These are phyloP conservation scores for Hyaloscypha bicolor DNA, from an alignment of 495 filamentous ascomycete species.

Conservation along the genomic window DNA sequence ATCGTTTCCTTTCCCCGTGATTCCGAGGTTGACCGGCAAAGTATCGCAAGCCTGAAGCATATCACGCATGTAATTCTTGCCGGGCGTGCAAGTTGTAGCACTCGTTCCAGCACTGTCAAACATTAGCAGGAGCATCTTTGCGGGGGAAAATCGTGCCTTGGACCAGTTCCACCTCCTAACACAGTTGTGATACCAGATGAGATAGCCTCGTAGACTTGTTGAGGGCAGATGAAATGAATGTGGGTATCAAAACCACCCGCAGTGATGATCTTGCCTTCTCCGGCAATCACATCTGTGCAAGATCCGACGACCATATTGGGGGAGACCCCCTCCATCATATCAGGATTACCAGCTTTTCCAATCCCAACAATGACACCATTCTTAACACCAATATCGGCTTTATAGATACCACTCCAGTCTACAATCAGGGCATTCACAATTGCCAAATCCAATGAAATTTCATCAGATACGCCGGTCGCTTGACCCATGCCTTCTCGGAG, in stretches of 20 bases:
- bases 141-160: constrained; percentile 49
- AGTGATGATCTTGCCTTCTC: constrained; percentile 90
- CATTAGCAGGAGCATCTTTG: constrained; percentile 19
- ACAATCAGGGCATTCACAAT: constrained; percentile 93
- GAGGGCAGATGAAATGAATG: constrained; percentile 96
- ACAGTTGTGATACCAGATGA: constrained; percentile 90
- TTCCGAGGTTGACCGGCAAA: constrained; percentile 89
- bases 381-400: constrained; percentile 96
- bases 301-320: constrained; percentile 80
- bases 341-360: constrained; percentile 95
- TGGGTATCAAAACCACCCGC: constrained; percentile 92
- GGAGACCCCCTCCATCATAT: constrained; percentile 90
- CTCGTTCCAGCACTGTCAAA: constrained; percentile 78
- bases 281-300: constrained; percentile 95
- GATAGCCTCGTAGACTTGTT: constrained; percentile 86
- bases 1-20: constrained; percentile 98
- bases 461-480: constrained; percentile 71
- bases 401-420: constrained; percentile 92
- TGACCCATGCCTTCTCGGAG: constrained; percentile 97
- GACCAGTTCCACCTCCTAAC: constrained; percentile 92
- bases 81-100: constrained; percentile 94
- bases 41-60: constrained; percentile 92
- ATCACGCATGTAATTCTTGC: constrained; percentile 78
- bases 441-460: constrained; percentile 78
- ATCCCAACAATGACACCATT: constrained; percentile 86